phyloP scores from a whole-genome alignment of 805 yeast species.

The Vanderwaltozyma tropicalis region DNA sequence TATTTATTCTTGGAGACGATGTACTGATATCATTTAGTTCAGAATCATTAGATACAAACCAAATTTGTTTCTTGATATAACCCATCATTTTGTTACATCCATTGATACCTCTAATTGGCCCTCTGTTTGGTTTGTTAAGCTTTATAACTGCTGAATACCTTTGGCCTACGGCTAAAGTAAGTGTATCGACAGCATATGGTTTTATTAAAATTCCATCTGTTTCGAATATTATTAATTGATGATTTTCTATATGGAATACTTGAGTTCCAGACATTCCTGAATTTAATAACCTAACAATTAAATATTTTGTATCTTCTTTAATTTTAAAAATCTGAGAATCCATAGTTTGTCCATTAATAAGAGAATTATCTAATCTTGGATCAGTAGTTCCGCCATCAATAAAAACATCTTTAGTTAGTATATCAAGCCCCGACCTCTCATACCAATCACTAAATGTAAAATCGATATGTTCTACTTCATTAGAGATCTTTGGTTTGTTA shows the following conservation, averaged over 20 bases:
- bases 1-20: constrained; percentile 15
- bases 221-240: constrained; percentile 44
- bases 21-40: neutral
- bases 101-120: constrained; percentile 33
- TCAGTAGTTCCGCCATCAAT: constrained; percentile 18
- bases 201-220: constrained; percentile 49
- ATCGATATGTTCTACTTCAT: constrained; percentile 40
- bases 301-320: constrained; percentile 35
- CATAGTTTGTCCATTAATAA: constrained; percentile 16
- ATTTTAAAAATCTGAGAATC: constrained; percentile 25
- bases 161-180: constrained; percentile 66
- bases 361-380: constrained; percentile 19
- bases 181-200: constrained; percentile 36
- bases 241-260: constrained; percentile 43
- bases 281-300: constrained; percentile 39
- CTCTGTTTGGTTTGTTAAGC: constrained; percentile 32
- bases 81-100: constrained; percentile 43
- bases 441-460: constrained; percentile 55
- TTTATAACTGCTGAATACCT: constrained; percentile 54
- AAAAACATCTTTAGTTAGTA: constrained; percentile 21
- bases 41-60: constrained; percentile 7
- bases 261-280: constrained; percentile 51
- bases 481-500: neutral
- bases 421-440: constrained; percentile 35
- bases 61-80: constrained; percentile 30